These are phyloP conservation scores for Heterobasidion occidentale DNA, from an alignment of 1,284 basidiomycete species.

Conservation along the genomic window DNA sequence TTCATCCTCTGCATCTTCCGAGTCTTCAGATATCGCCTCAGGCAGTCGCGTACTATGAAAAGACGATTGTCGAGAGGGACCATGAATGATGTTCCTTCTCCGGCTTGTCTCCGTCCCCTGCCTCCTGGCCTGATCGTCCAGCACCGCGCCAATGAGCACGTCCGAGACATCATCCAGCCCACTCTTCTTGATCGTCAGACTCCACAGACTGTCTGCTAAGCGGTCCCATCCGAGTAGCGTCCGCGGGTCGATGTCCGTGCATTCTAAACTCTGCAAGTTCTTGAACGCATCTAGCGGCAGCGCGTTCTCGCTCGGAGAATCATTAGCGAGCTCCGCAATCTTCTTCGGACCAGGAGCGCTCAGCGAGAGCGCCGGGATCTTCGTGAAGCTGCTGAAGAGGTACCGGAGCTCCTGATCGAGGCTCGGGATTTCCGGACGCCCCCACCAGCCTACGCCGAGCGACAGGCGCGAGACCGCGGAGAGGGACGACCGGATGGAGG, in stretches of 20 bases:
- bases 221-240: constrained; percentile 82
- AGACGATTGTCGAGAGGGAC: constrained; percentile 34
- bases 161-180: constrained; percentile 81
- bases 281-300: constrained; percentile 82
- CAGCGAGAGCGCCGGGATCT: constrained; percentile 71
- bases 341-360: constrained; percentile 52
- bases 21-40: constrained; percentile 51
- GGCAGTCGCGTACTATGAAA: constrained; percentile 48
- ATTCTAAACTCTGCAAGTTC: constrained; percentile 69
- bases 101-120: constrained; percentile 42
- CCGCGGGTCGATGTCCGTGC: constrained; percentile 77
- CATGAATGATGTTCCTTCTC: constrained; percentile 36
- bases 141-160: constrained; percentile 69
- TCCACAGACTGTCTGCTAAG: constrained; percentile 62
- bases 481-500: constrained; percentile 74
- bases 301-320: constrained; percentile 68
- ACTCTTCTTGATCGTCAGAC: constrained; percentile 69
- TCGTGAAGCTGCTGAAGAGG: constrained; percentile 83
- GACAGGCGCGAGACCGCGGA: constrained; percentile 73
- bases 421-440: constrained; percentile 42
- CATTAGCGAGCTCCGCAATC: constrained; percentile 64
- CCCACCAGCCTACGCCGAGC: constrained; percentile 66
- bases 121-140: constrained; percentile 64
- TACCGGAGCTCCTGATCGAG: constrained; percentile 76
- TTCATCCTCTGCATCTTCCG: constrained; percentile 29